Conservation (phyloP, 345 rosid genomes). For the Syzygium oleosum region DNA sequence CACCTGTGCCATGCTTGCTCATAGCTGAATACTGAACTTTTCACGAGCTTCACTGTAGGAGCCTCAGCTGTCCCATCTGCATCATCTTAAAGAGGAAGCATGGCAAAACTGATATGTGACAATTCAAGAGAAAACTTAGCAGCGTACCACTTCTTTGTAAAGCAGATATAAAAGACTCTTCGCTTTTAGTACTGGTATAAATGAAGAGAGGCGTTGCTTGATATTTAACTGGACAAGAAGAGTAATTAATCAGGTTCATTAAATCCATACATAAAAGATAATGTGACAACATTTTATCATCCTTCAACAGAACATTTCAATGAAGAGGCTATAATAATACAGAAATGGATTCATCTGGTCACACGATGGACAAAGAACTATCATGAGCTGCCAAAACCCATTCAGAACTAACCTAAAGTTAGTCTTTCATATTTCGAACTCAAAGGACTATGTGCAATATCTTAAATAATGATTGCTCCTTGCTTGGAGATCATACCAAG, state of each 20-base stretch:
- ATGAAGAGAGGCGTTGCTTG: constrained; percentile 74
- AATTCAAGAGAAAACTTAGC: constrained; percentile 4
- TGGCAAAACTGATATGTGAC: background rate
- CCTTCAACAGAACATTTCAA: background rate
- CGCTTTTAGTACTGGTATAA: constrained; percentile 91
- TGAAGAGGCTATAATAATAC: background rate
- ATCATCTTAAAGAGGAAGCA: constrained; percentile 6
- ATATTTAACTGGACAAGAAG: constrained; percentile 52
- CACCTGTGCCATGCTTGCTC: constrained; percentile 99
- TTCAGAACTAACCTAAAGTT: background rate
- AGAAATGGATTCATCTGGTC: background rate
- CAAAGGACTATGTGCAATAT: background rate
- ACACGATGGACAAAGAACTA: background rate
- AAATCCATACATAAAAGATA: background rate
- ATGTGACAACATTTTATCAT: background rate
- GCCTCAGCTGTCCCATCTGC: constrained; percentile 62
- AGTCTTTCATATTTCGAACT: background rate
- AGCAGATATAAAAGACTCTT: constrained; percentile 78
- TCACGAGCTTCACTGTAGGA: constrained; percentile 62
- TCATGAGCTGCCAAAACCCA: background rate
- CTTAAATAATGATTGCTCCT: constrained; percentile 2
- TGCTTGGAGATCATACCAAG: constrained; percentile 34
- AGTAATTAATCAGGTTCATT: background rate
- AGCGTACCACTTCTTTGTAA: constrained; percentile 64
- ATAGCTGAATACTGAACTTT: constrained; percentile 91